Percentiles rank a stretch among this genome's conserved stretches.
phyloP scores from a whole-genome alignment of 164 flowering plant genomes.

The Santalum album region DNA sequence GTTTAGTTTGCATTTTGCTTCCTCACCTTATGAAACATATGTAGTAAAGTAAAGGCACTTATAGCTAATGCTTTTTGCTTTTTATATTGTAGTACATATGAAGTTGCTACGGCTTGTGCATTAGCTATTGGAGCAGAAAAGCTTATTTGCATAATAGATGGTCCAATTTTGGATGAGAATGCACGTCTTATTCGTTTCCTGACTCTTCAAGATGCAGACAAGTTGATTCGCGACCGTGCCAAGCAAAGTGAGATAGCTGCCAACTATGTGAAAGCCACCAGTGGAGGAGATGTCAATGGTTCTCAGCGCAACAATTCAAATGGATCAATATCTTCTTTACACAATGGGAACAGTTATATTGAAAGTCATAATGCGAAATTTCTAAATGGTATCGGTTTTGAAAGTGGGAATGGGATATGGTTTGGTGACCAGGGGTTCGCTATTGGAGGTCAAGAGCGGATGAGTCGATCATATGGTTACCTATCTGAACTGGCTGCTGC shows the following conservation, averaged over 20 bases:
- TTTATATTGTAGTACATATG: slow-evolving; percentile 72
- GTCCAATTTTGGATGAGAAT: slow-evolving; percentile 77
- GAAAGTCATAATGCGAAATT: slow-evolving; percentile 40
- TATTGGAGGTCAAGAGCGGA: slow-evolving; percentile 83
- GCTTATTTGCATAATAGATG: slow-evolving; percentile 89
- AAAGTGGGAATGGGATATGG: slow-evolving; percentile 81
- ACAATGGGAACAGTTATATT: slow-evolving; percentile 28
- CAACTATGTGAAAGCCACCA: slow-evolving; percentile 88
- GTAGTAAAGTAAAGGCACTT: no score
- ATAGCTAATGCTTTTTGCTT: slow-evolving; percentile 1
- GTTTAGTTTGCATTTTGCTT: no score
- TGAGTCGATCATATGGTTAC: slow-evolving; percentile 69
- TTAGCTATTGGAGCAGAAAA: slow-evolving; percentile 94
- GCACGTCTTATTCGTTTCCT: slow-evolving; percentile 72
- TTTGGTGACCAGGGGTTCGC: slow-evolving; percentile 93
- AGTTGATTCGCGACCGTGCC: slow-evolving; percentile 65
- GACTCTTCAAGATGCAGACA: slow-evolving; percentile 86
- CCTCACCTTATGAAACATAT: no score
- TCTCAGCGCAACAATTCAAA: slow-evolving; percentile 18
- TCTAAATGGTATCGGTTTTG: slow-evolving; percentile 94
- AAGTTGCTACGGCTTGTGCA: slow-evolving; percentile 98
- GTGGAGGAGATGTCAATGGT: slow-evolving; percentile 31
- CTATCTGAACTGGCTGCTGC: slow-evolving; percentile 97
- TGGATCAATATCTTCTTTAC: slow-evolving; percentile 18
- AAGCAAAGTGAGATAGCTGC: slow-evolving; percentile 92